These are phyloP conservation scores for Wickerhamomyces queroliae DNA, from an alignment of 805 yeast species.

Conservation along the genomic window DNA sequence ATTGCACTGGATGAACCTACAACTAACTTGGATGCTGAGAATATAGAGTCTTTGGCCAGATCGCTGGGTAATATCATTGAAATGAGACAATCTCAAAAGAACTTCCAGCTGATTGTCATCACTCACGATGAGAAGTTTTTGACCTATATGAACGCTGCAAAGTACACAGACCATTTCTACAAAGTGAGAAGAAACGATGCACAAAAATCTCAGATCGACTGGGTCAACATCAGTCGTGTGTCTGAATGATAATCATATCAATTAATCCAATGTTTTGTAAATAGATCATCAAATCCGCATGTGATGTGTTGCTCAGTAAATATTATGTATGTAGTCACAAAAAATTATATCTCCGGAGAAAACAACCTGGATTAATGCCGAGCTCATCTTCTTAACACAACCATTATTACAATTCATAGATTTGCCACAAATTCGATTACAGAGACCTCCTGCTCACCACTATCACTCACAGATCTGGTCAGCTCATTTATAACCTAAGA, in stretches of 20 bases:
- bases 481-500: no score
- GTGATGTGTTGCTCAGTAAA: no score
- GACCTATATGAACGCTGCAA: conserved; percentile 76
- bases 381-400: no score
- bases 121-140: conserved; percentile 95
- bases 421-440: no score
- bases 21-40: conserved; percentile 86
- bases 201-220: conserved; percentile 72
- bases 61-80: conserved; percentile 73
- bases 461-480: no score
- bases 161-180: conserved; percentile 83
- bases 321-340: no score
- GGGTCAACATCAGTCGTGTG: conserved; percentile 39
- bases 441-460: no score
- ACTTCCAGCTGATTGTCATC: conserved; percentile 91
- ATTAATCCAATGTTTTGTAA: no score
- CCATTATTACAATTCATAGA: no score
- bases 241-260: conserved; percentile 14
- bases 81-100: conserved; percentile 67
- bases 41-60: conserved; percentile 80
- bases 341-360: no score
- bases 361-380: no score
- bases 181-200: conserved; percentile 74
- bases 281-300: no score
- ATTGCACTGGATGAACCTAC: conserved; percentile 98